Conservation (phyloP, 2,329 filamentous ascomycete species). For the Huntiella savannae region DNA sequence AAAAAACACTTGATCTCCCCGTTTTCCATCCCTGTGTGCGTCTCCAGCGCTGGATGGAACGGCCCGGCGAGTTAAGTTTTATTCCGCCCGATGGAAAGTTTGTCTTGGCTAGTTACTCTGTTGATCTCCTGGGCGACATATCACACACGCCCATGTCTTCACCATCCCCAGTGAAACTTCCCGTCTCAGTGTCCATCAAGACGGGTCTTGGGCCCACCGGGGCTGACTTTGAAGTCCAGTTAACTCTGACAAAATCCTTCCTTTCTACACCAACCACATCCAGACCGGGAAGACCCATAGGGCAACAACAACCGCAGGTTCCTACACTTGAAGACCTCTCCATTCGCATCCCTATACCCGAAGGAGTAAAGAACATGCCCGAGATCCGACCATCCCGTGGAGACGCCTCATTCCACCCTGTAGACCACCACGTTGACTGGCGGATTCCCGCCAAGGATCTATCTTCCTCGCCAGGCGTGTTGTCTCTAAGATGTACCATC, state of each 20-base stretch:
- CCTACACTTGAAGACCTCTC: slow-evolving; percentile 49
- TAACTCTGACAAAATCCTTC: slow-evolving; percentile 52
- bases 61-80: slow-evolving; percentile 83
- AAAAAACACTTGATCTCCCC: slow-evolving; percentile 60
- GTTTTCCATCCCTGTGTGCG: slow-evolving; percentile 94
- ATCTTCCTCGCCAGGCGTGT: slow-evolving; percentile 36
- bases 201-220: slow-evolving; percentile 57
- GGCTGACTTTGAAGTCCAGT: slow-evolving; percentile 72
- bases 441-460: slow-evolving; percentile 61
- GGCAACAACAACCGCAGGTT: slow-evolving; percentile 37
- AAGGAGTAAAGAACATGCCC: slow-evolving; percentile 60
- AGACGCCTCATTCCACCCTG: slow-evolving; percentile 63
- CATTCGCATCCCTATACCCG: slow-evolving; percentile 61
- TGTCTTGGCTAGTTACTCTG: slow-evolving; percentile 83
- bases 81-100: slow-evolving; percentile 89
- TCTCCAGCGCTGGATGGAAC: slow-evolving; percentile 72
- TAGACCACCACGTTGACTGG: slow-evolving; percentile 63
- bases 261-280: slow-evolving; percentile 21
- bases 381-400: slow-evolving; percentile 67
- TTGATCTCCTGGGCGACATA: slow-evolving; percentile 45
- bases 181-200: slow-evolving; percentile 63
- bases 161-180: slow-evolving; percentile 50
- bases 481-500: slow-evolving; percentile 62
- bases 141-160: no score
- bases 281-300: slow-evolving; percentile 18